These are phyloP conservation scores for Flaveria sonorensis DNA, from an alignment of 129 eudicot species.

Conservation along the genomic window DNA sequence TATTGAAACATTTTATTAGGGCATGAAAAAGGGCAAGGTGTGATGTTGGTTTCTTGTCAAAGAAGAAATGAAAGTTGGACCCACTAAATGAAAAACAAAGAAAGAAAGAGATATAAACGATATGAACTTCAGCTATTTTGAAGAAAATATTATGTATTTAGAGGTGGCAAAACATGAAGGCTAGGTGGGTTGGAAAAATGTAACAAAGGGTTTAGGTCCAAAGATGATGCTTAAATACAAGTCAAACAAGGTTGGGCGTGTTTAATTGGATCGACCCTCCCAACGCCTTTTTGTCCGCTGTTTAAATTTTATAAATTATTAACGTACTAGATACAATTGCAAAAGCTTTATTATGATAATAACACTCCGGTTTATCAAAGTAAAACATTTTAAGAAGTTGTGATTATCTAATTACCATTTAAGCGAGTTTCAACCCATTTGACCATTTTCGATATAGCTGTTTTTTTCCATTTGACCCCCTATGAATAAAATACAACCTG, in stretches of 20 bases:
- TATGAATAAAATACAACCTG: not conserved
- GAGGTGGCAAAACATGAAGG: not conserved
- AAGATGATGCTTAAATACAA: not conserved
- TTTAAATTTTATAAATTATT: not conserved
- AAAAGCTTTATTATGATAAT: not conserved
- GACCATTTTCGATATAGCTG: not conserved
- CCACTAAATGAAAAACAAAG: too few species aligned
- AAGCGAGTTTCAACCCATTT: not conserved
- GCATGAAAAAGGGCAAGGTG: too few species aligned
- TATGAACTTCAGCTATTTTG: too few species aligned
- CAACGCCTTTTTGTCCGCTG: not conserved
- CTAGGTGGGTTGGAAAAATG: not conserved
- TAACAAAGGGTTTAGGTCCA: constrained; percentile 3
- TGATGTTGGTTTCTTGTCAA: too few species aligned
- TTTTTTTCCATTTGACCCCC: not conserved
- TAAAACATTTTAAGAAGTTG: not conserved
- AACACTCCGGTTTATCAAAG: not conserved
- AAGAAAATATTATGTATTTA: too few species aligned
- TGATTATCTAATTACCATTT: not conserved
- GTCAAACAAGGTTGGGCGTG: not conserved
- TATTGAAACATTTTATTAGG: too few species aligned
- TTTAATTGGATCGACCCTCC: not conserved
- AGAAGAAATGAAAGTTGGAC: too few species aligned
- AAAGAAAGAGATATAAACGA: too few species aligned
- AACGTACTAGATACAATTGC: not conserved